These are phyloP conservation scores for Scheffersomyces titani DNA, from an alignment of 1,139 yeast genomes.

Conservation along the genomic window DNA sequence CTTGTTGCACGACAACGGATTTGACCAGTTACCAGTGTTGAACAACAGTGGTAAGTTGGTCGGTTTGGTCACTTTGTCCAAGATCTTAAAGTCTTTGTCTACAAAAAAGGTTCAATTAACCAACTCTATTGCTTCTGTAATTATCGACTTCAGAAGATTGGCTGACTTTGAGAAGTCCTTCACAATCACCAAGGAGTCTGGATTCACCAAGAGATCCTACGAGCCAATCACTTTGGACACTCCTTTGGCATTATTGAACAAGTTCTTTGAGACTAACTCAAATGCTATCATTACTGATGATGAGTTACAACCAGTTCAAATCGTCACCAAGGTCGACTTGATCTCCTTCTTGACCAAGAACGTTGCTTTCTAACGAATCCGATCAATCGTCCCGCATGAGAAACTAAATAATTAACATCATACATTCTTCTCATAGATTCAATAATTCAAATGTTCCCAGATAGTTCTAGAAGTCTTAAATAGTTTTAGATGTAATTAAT, in stretches of 20 bases:
- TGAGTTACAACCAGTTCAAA: constrained; percentile 73
- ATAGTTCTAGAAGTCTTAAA: not conserved
- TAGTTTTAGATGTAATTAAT: not conserved
- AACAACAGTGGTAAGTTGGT: constrained; percentile 59
- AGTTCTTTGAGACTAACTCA: constrained; percentile 84
- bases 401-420: not conserved
- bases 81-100: constrained; percentile 67
- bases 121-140: constrained; percentile 61
- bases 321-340: constrained; percentile 86
- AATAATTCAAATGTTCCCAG: not conserved
- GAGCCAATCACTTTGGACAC: constrained; percentile 71
- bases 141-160: constrained; percentile 74
- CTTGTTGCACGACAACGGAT: constrained; percentile 73
- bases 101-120: constrained; percentile 61
- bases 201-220: constrained; percentile 65
- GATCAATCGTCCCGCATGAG: not conserved
- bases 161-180: constrained; percentile 70
- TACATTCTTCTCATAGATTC: not conserved
- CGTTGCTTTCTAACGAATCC: constrained; percentile 14
- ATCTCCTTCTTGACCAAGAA: constrained; percentile 61
- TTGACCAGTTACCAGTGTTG: constrained; percentile 85
- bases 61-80: constrained; percentile 79
- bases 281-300: constrained; percentile 81
- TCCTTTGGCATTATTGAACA: constrained; percentile 66
- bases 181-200: constrained; percentile 60